Base-by-base conservation (phyloP, 805 yeast genomes). In the Candida corydali region DNA sequence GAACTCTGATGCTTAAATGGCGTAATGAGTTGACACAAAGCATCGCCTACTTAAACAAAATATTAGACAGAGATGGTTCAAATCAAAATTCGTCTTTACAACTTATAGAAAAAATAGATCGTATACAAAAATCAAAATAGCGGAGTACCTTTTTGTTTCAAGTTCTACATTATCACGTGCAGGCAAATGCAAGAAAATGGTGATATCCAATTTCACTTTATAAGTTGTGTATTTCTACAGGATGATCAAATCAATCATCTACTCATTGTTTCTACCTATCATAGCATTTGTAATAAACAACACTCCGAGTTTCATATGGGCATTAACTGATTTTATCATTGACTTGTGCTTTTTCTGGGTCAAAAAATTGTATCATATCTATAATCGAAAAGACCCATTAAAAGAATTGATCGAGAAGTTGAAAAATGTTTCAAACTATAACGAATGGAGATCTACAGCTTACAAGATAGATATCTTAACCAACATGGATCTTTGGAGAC, bases 381-480 rank as follows among this genome's bases (percentile, higher is more conserved):
- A 67, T 37, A 52, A 56, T 26, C 46, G 64, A 19, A 62, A 69
- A 44, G 70, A 66, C 45, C 72, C 76, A 9, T 50, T 72, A 12
- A 62, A 70, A 39, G 73, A 70, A 32, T 73, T 71, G 9, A 64
- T 73, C 32, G 70, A 70, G 43, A 65, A 68, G 41, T 54, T 80
- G 26, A 71, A 72, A 14, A 61, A 60, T 15, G 81, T 82, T 14
- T 63, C 69, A 29, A 70, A 73, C 14, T 85, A 78, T 54, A 76
- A 71, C 26, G 91, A 85, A 39, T 91, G 95, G 91, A 80, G 73
- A 43, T 61, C 57, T 15, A 69, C 75, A 0, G 70, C 68, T 26
- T 45, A 59, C 26, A 72, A 76, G 27, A 79, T 77, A 30, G 79
- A 52, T 61, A 72, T 70, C 36, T 44, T 63, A 31, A 66, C 73